Conservation (phyloP, 1,284 basidiomycete species). For the Sporisorium exsertum region DNA sequence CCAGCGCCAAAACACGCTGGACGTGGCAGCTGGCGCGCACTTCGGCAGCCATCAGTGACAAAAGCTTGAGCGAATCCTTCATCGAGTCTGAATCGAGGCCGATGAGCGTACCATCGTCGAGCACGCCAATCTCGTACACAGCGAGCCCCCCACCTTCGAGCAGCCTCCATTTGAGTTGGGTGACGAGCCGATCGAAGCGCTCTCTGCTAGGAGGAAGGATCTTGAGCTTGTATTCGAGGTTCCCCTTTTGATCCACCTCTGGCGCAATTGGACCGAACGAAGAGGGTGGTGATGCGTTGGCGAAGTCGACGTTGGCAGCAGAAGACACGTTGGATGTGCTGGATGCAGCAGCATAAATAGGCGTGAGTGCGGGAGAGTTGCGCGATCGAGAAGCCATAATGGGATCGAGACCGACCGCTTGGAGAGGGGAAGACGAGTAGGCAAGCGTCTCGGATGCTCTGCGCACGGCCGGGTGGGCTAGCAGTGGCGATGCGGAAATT, state of each 20-base stretch:
- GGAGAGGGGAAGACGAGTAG: constrained; percentile 37
- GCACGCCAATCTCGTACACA: constrained; percentile 67
- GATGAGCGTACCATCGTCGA: constrained; percentile 66
- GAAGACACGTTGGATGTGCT: neutral
- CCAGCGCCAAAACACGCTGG: constrained; percentile 34
- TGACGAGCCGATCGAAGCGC: constrained; percentile 66
- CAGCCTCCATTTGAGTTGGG: constrained; percentile 68
- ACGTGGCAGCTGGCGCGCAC: constrained; percentile 52
- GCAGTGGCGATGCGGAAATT: constrained; percentile 4
- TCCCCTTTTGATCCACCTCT: constrained; percentile 65
- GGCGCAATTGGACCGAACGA: constrained; percentile 55
- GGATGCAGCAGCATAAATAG: neutral
- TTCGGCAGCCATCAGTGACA: constrained; percentile 59
- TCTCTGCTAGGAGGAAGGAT: constrained; percentile 61
- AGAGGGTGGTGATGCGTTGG: constrained; percentile 17
- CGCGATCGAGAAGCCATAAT: constrained; percentile 30
- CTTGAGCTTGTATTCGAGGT: constrained; percentile 69
- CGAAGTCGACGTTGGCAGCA: neutral
- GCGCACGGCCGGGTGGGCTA: constrained; percentile 21
- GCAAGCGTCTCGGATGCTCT: constrained; percentile 30
- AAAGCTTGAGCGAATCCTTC: constrained; percentile 58
- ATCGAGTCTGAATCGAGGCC: constrained; percentile 60
- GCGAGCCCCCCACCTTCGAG: constrained; percentile 65
- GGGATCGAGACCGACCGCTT: constrained; percentile 35
- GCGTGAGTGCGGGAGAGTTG: constrained; percentile 25